Conservation (phyloP, 1,284 basidiomycete species). For the Microbotryum silenes-acaulis region DNA sequence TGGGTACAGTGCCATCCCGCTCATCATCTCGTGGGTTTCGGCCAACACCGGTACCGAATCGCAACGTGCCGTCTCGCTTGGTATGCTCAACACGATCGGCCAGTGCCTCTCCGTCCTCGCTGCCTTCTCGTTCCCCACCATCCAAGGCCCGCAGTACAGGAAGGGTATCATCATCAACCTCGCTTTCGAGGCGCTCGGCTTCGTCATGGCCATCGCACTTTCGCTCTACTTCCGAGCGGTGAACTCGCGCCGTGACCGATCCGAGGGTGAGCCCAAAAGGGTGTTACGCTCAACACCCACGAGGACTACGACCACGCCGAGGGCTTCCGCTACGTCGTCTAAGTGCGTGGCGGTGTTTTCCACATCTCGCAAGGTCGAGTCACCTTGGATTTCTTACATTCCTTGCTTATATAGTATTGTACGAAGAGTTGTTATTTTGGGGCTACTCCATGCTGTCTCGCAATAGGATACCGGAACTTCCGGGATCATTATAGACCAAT, state of each 20-base stretch:
- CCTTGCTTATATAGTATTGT: no score
- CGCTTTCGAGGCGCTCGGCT: constrained; percentile 42
- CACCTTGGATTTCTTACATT: no score
- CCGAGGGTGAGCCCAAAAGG: constrained; percentile 42
- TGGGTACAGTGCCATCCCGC: constrained; percentile 40
- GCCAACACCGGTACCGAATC: constrained; percentile 41
- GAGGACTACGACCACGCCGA: constrained; percentile 12
- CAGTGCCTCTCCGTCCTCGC: constrained; percentile 45
- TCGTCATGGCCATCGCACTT: constrained; percentile 41
- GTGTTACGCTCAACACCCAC: constrained; percentile 30
- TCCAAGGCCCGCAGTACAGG: constrained; percentile 41
- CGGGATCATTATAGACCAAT: no score
- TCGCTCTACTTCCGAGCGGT: constrained; percentile 41
- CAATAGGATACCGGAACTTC: no score
- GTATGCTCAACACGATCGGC: constrained; percentile 45
- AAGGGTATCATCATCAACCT: constrained; percentile 45
- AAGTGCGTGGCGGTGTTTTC: no score
- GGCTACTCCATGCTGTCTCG: no score
- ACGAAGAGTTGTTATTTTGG: no score
- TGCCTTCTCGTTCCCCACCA: constrained; percentile 43
- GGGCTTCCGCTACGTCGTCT: no score
- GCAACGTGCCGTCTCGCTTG: constrained; percentile 43
- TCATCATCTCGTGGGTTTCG: constrained; percentile 38
- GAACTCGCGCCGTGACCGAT: constrained; percentile 42
- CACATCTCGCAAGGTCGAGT: no score